Percentiles rank a stretch among this genome's conserved stretches.
Evolutionary conservation across 106 monocot species (phyloP).

Genomic region (Amphibolis antarctica): DNA sequence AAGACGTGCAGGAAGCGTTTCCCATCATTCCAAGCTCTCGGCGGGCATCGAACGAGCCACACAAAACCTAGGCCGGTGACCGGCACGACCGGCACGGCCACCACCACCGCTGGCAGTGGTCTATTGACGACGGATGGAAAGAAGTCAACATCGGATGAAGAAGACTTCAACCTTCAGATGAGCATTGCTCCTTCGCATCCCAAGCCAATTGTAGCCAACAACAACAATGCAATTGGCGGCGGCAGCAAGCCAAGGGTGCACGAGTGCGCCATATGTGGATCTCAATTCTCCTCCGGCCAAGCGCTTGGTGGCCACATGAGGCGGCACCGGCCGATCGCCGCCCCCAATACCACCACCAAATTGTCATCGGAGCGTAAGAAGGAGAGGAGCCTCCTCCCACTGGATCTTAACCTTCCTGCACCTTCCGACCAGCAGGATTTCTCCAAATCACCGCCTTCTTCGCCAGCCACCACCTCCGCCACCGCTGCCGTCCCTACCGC

Average conservation of each 20-base stretch:
- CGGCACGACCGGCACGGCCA: not conserved
- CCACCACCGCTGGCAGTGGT: no score
- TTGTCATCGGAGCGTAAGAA: not conserved
- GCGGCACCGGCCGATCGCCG: conserved; percentile 20
- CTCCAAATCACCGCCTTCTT: not conserved
- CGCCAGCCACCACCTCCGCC: conserved; percentile 5
- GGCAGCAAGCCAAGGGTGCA: conserved; percentile 24
- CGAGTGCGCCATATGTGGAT: conserved; percentile 34
- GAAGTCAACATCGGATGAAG: not conserved
- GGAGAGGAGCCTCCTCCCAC: conserved; percentile 7
- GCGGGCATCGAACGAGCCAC: conserved; percentile 60
- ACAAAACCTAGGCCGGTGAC: conserved; percentile 24
- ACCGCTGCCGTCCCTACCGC: no score
- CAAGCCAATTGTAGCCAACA: not conserved
- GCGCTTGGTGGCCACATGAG: conserved; percentile 47
- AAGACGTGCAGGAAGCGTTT: conserved; percentile 59
- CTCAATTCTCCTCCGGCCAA: conserved; percentile 36
- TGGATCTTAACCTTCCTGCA: conserved; percentile 36
- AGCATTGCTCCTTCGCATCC: conserved; percentile 13
- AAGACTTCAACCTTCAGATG: conserved; percentile 10
- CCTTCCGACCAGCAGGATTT: conserved; percentile 7
- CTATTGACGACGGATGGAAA: not conserved
- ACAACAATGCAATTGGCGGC: not conserved
- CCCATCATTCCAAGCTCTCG: conserved; percentile 71
- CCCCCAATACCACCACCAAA: not conserved